These are phyloP conservation scores for Naganishia sp. DNA, from an alignment of 1,284 basidiomycete species.

Conservation along the genomic window DNA sequence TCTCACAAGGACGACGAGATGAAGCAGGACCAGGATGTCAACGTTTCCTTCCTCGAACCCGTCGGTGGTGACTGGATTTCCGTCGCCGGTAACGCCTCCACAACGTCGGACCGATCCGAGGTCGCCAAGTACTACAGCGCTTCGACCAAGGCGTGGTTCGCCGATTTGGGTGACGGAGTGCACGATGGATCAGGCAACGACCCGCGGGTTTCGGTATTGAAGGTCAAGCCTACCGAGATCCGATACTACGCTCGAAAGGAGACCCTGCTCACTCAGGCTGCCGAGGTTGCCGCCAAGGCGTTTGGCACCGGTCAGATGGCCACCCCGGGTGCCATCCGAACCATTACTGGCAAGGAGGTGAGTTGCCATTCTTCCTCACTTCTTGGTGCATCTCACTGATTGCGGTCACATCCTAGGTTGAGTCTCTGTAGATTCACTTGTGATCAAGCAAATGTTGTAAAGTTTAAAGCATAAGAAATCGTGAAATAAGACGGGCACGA, in stretches of 20 bases:
- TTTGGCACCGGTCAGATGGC: slow-evolving; percentile 60
- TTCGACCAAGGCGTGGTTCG: slow-evolving; percentile 75
- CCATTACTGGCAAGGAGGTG: slow-evolving; percentile 66
- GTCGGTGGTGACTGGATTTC: slow-evolving; percentile 80
- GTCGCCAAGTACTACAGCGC: slow-evolving; percentile 71
- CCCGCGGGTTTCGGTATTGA: slow-evolving; percentile 76
- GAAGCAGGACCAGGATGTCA: slow-evolving; percentile 71
- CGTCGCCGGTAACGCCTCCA: slow-evolving; percentile 69
- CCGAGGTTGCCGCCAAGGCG: slow-evolving; percentile 62
- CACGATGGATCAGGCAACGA: slow-evolving; percentile 80
- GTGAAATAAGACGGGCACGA: too few species aligned
- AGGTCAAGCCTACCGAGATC: slow-evolving; percentile 75
- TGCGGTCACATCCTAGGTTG: not conserved
- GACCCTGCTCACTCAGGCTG: slow-evolving; percentile 56
- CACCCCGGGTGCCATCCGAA: slow-evolving; percentile 65
- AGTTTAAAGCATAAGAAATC: not conserved
- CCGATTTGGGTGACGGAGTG: slow-evolving; percentile 80
- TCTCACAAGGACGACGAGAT: slow-evolving; percentile 77
- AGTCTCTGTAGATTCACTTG: not conserved
- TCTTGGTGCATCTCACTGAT: too few species aligned
- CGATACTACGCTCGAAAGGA: slow-evolving; percentile 69
- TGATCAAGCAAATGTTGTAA: not conserved
- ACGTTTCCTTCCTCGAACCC: slow-evolving; percentile 74
- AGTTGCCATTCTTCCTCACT: not conserved
- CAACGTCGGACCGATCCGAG: slow-evolving; percentile 62